Evolutionary conservation across 2,329 filamentous ascomycete genomes (phyloP), one percentile per base, ranked within the genome.

Genomic region (Achaetomium macrosporum): DNA sequence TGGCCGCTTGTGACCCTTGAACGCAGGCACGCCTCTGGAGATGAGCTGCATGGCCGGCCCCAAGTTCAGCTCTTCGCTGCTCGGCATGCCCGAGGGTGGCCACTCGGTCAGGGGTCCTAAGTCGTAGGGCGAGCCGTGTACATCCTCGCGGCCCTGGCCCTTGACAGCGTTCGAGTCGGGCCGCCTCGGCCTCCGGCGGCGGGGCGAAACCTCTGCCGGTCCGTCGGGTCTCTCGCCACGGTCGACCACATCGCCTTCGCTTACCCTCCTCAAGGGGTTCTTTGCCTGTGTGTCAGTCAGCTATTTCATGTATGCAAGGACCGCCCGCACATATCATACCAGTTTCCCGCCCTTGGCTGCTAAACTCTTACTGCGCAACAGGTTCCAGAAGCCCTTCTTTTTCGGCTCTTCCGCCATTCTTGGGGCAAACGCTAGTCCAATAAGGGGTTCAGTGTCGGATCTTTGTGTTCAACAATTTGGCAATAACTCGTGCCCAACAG

Each of bases 21-120:
- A 77, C 2, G 72, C 70, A 5, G 82, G 78, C 2, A 77, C 80
- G 6, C 82, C 82, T 8, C 74, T 71, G n/a, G 74, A 73, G 56
- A 85, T 79, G 53, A 83, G 71, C 45, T 81, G 75, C 68, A 77
- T 75, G 10, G 82, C 82, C 44, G 76, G 74, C 41, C 72, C 73
- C 15, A 78, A 74, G 1, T 75, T 68, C 9, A 85, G 71, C 55
- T 79, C 75, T 36, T 78, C 76, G 20, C 73, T 65, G 41, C 64
- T 69, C 11, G 72, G 69, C 44, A 82, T 66, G 46, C 75, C 77
- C 11, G 70, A 67, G 0, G 82, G 82, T 16, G 82, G 82, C 82
- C 82, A 85, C 61, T 75, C 69, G 2, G 73, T 76, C 53, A 79
- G 65, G 5, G 74, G 71, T 8, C 66, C 61, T 9, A 59, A 52